Percentiles rank a stretch among this genome's conserved stretches.
These are phyloP conservation scores for Fusarium sp. DNA, from an alignment of 2,329 filamentous ascomycete genomes.

Conservation along the genomic window DNA sequence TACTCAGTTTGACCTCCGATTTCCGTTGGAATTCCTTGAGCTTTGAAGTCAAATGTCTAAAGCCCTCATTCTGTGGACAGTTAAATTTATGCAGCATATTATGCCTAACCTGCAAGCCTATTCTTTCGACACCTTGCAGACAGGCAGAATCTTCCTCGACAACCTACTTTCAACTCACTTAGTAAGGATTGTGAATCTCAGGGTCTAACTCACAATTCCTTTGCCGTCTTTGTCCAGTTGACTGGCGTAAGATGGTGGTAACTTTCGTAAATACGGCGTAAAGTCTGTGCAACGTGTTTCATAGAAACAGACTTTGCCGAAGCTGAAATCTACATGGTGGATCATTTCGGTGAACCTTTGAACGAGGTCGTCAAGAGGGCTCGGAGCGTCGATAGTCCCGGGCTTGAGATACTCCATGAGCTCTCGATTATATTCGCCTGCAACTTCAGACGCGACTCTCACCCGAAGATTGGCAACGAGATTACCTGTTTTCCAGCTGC, in stretches of 20 bases:
- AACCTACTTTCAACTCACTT: not conserved
- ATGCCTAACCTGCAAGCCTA: no score
- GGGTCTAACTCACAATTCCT: not conserved
- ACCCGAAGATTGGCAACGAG: not conserved
- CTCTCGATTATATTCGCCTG: not conserved
- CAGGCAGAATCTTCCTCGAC: not conserved
- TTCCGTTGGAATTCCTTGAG: not conserved
- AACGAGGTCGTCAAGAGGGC: not conserved
- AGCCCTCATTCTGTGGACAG: not conserved
- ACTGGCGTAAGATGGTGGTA: not conserved
- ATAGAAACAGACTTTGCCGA: not conserved
- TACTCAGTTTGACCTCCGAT: not conserved
- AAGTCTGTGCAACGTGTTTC: not conserved
- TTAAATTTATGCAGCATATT: not conserved
- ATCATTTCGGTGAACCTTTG: not conserved
- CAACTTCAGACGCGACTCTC: not conserved
- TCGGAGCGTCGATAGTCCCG: not conserved
- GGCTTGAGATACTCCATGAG: not conserved
- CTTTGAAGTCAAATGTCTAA: not conserved
- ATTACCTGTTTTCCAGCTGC: not conserved
- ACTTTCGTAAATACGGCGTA: not conserved
- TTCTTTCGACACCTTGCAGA: not conserved
- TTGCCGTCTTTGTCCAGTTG: not conserved
- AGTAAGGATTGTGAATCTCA: rapidly evolving
- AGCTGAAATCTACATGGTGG: not conserved